Base-by-base conservation (phyloP, 805 yeast genomes). In the Candida oleophila region DNA sequence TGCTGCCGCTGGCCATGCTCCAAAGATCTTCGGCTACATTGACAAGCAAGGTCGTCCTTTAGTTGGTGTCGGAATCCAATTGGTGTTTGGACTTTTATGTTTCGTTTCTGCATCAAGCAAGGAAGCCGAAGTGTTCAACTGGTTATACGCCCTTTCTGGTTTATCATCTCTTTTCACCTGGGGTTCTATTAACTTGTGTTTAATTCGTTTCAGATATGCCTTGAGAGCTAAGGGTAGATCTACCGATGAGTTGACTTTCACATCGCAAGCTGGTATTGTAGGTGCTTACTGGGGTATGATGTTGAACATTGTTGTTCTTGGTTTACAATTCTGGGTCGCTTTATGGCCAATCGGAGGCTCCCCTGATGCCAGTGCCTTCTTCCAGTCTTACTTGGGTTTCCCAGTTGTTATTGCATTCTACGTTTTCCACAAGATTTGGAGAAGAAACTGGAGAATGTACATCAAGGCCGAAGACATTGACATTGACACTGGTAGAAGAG, bases 261-360 rank as follows among this genome's bases (percentile, higher is more conserved):
- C 71, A 41, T 77, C 96, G 3, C 85, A 82, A 48, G 71, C 77
- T 34, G 96, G 96, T 55, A 64, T 83, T 25, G 68, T 61, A 54
- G 95, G 95, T 43, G 84, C 96, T 1, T 62, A 60, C 49, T 78
- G 77, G 61, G 95, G 94, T 46, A 56, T 79, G 16, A 48, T 65
- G 21, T 66, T 89, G 59, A 82, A 82, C 61, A 32, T 76, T 30
- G 62, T 85, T 46, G 82, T 88, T 50, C 71, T 89, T 49, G 69
- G 79, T 48, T 87, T 89, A 28, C 91, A 87, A 68, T 87, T 89
- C 73, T 88, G 91, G 89, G 74, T 84, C 48, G 91, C 94, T 7
- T 68, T 86, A 37, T 87, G 74, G 75, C 96, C 96, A 46, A 59
- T 81, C 39, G 81, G 81, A 14, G 71, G 49, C 4, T 41, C n/a